These are phyloP conservation scores for Phycomyces blakesleeanus DNA, from an alignment of 192 early-diverging fungal genomes.

Conservation along the genomic window DNA sequence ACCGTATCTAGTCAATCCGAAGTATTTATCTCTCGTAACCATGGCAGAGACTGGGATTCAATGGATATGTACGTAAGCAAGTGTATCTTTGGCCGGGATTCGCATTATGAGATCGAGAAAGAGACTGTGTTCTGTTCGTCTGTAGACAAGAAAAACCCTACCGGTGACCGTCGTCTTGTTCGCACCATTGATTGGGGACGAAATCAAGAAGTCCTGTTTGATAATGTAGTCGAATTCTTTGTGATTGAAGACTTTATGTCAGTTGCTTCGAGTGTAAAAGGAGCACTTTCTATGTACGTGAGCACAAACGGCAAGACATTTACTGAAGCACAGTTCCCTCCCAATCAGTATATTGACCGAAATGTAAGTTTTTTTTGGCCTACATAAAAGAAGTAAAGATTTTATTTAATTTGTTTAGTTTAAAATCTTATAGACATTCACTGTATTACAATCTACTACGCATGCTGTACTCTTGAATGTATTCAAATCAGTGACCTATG, in stretches of 20 bases:
- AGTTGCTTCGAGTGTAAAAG: slow-evolving; percentile 54
- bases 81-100: slow-evolving; percentile 76
- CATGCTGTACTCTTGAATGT: slow-evolving; percentile 79
- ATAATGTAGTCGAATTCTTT: slow-evolving; percentile 68
- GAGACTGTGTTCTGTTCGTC: slow-evolving; percentile 74
- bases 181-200: slow-evolving; percentile 44
- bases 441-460: slow-evolving; percentile 79
- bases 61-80: slow-evolving; percentile 58
- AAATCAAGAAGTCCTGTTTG: slow-evolving; percentile 46
- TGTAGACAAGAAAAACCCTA: slow-evolving; percentile 61
- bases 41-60: slow-evolving; percentile 64
- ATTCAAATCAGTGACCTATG: slow-evolving; percentile 46
- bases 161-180: slow-evolving; percentile 56
- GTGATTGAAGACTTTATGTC: slow-evolving; percentile 70
- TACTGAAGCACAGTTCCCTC: slow-evolving; percentile 79
- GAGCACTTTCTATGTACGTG: slow-evolving; percentile 61
- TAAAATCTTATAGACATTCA: slow-evolving; percentile 54
- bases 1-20: slow-evolving; percentile 62
- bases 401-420: slow-evolving; percentile 10
- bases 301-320: slow-evolving; percentile 75
- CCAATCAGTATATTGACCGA: slow-evolving; percentile 64
- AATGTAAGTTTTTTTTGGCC: slow-evolving; percentile 44
- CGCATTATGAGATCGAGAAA: slow-evolving; percentile 53
- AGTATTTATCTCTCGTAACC: slow-evolving; percentile 67
- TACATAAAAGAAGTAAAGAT: too few relatives aligned